Base-by-base conservation (phyloP, 179 eudicot species). In the Beta corolliflora region DNA sequence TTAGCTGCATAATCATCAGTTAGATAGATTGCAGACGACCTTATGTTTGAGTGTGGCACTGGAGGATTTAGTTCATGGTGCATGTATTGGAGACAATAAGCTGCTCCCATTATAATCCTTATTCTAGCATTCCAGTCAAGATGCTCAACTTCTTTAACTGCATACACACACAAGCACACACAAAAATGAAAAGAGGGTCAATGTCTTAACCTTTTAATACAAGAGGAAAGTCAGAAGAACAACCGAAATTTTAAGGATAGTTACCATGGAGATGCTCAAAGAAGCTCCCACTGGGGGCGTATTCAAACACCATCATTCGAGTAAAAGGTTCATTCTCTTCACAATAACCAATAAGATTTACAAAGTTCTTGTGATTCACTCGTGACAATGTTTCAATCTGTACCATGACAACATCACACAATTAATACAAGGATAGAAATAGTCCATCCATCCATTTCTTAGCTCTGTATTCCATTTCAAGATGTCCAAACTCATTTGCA, bases 301-400 rank as follows among this genome's bases (percentile, higher is more conserved):
- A 96, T 83, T 96, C 99, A 67, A 92, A 94, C 60, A 96, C 99
- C 98, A 94, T 92, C 94, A 94, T 93, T 84, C 98, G 89, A 7
- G 87, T 79, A 80, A 96, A 96, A 75, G 99, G 98, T 79, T 92
- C 91, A 45, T 88, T 84, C 84, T 91, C 98, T 85, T 96, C 98
- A 76, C 98, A 94, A 82, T 92, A 94, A 8, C 99, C 99, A 82
- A 96, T 83, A 79, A 96, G 99, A 84, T 96, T 96, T 60, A 91
- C 89, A 77, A 90, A 94, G 83, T 96, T 96, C 89, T 96, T 96
- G 93, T 96, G 99, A 85, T 96, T 96, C 75, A 93, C 91, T 73
- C 97, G 83, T n/a, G 98, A 94, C 71, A 96, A 77, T 73, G 90
- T 87, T 81, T 91, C 94, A 73, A 96, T 93, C 99, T 95, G 84